Evolutionary conservation across 2,329 filamentous ascomycete genomes (phyloP).

Genomic region (Fusarium sp.): DNA sequence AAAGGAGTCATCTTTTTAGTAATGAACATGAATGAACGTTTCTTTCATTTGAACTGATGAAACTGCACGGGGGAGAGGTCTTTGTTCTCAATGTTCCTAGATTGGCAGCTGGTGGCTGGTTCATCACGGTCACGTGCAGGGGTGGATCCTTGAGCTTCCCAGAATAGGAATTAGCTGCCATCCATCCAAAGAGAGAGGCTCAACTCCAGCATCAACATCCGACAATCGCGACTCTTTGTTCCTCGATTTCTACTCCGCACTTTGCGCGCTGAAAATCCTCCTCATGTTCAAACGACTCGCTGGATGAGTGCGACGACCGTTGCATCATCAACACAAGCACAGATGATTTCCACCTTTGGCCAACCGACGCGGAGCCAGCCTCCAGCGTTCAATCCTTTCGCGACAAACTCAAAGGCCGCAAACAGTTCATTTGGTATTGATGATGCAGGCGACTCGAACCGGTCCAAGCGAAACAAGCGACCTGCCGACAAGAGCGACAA

Average conservation of each 20-base stretch:
- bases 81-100: background rate
- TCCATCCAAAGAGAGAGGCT: slow-evolving; percentile 11
- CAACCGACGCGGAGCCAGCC: slow-evolving; percentile 49
- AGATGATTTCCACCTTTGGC: slow-evolving; percentile 52
- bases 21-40: slow-evolving; percentile 19
- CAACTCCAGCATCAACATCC: slow-evolving; percentile 32
- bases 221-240: slow-evolving; percentile 3
- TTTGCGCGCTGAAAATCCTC: slow-evolving; percentile 28
- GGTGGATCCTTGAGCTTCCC: slow-evolving; percentile 33
- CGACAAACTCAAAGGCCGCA: slow-evolving; percentile 35
- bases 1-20: slow-evolving; percentile 26
- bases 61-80: background rate
- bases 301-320: slow-evolving; percentile 53
- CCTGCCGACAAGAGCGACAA: slow-evolving; percentile 43
- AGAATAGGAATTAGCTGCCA: slow-evolving; percentile 35
- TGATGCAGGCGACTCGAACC: slow-evolving; percentile 43
- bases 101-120: background rate
- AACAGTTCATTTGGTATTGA: slow-evolving; percentile 47
- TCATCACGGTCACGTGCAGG: slow-evolving; percentile 33
- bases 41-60: background rate
- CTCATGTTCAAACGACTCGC: slow-evolving; percentile 48
- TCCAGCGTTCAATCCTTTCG: slow-evolving; percentile 51
- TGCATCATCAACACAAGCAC: slow-evolving; percentile 53
- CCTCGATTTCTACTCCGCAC: slow-evolving; percentile 20
- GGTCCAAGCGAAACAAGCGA: slow-evolving; percentile 42